phyloP scores from a whole-genome alignment of 2,329 filamentous ascomycete genomes.

The Plectosphaerella cucumerina region DNA sequence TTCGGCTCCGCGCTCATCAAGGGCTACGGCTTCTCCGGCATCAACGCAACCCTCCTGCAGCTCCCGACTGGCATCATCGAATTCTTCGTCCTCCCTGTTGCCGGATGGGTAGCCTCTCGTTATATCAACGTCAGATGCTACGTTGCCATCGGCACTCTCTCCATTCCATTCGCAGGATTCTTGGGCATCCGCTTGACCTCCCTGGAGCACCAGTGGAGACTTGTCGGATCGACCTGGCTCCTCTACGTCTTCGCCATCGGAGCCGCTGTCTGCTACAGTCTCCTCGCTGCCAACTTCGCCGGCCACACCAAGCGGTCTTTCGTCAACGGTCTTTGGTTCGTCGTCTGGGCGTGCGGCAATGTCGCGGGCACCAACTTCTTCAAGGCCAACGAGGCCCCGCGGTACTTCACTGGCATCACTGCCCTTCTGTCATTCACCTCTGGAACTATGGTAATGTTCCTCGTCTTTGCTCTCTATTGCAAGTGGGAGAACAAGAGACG shows the following conservation, averaged over 20 bases:
- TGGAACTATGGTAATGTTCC: not conserved
- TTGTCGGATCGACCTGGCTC: not conserved
- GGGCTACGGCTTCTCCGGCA: not conserved
- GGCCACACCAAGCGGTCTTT: conserved; percentile 48
- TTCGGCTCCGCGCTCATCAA: not conserved
- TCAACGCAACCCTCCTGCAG: not conserved
- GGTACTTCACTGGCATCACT: not conserved
- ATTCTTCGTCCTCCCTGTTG: not conserved
- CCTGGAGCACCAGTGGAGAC: conserved; percentile 1
- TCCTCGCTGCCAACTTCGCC: conserved; percentile 38
- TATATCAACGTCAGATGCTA: not conserved
- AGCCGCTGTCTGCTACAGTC: not conserved
- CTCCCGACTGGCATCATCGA: conserved; percentile 1
- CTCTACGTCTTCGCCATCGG: conserved; percentile 1
- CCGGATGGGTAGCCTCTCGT: not conserved
- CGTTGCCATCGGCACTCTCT: not conserved
- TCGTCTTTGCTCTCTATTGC: not conserved
- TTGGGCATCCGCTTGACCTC: not conserved
- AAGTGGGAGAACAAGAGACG: not conserved
- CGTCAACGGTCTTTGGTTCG: conserved; percentile 45
- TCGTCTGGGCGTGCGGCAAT: conserved; percentile 43
- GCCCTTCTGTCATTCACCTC: not conserved
- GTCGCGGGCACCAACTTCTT: conserved; percentile 17
- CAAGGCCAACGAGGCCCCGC: not conserved
- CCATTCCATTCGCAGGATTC: conserved; percentile 1